Evolutionary conservation across 768 basidiomycete genomes (phyloP).

Genomic region (Rhodotorula babjevae): DNA sequence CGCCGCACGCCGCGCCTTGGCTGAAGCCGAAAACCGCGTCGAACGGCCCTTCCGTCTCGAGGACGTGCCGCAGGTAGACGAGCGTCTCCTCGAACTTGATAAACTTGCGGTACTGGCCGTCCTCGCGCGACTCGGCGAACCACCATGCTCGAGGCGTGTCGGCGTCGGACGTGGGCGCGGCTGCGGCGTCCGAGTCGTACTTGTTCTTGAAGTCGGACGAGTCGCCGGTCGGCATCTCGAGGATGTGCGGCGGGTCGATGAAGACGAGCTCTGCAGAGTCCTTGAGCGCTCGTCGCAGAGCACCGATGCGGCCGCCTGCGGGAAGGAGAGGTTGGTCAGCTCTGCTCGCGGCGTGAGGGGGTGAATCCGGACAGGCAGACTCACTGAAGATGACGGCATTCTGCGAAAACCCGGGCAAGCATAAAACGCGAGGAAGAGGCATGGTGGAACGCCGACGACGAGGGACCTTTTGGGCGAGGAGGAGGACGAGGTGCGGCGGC

Average conservation of each 20-base stretch:
- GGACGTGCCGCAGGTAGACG: conserved; percentile 24
- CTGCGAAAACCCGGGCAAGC: conserved; percentile 31
- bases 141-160: conserved; percentile 36
- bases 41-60: conserved; percentile 34
- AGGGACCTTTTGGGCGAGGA: background rate
- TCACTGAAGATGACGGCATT: conserved; percentile 24
- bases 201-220: conserved; percentile 27
- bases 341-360: too few relatives aligned
- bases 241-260: conserved; percentile 36
- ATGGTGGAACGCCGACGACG: background rate
- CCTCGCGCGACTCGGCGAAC: conserved; percentile 18
- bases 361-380: background rate
- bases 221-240: conserved; percentile 31
- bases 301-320: conserved; percentile 16
- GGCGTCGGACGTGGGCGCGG: conserved; percentile 1
- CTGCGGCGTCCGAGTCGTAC: conserved; percentile 32
- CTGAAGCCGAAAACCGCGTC: conserved; percentile 29
- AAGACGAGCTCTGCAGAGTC: conserved; percentile 36
- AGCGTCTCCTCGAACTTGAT: conserved; percentile 25
- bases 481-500: too few relatives aligned
- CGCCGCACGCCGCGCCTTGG: conserved; percentile 26
- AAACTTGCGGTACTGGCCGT: conserved; percentile 14
- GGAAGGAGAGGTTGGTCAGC: background rate
- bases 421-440: conserved; percentile 20
- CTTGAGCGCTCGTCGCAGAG: conserved; percentile 19